phyloP scores from a whole-genome alignment of 2,329 filamentous ascomycete species.

The Colletotrichum sp. region DNA sequence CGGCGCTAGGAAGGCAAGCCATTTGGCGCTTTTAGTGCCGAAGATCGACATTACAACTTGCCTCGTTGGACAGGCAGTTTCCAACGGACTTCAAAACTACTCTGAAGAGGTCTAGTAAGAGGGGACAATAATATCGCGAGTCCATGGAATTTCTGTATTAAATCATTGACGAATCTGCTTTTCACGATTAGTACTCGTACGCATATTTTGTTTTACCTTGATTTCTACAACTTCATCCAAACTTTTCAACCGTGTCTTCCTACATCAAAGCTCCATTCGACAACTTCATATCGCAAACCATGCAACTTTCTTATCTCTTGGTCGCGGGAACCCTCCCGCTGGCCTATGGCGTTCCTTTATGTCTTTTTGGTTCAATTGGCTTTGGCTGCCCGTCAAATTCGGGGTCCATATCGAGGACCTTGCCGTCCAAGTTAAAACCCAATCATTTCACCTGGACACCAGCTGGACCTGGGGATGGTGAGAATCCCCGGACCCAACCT shows the following conservation, averaged over 20 bases:
- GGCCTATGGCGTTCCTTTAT: neutral
- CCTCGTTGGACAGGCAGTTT: neutral
- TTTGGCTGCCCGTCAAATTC: neutral
- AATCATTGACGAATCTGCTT: neutral
- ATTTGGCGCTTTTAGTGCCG: neutral
- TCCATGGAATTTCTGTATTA: neutral
- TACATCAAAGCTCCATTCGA: neutral
- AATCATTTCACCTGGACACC: neutral
- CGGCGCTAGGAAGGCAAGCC: neutral
- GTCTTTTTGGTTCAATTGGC: neutral
- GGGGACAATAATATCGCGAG: neutral
- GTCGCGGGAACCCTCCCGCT: neutral
- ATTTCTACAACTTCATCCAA: neutral
- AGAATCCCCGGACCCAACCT: too few species aligned
- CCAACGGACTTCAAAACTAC: neutral
- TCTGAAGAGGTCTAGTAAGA: neutral
- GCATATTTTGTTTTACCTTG: neutral
- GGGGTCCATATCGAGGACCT: neutral
- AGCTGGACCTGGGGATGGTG: neutral
- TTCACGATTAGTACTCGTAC: accelerated
- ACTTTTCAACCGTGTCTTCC: accelerated
- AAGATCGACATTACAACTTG: neutral
- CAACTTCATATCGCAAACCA: neutral
- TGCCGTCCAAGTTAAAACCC: neutral
- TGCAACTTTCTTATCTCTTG: neutral